Evolutionary conservation across 176 grass and related monocot species (phyloP), one percentile per base, ranked within the genome.

Genomic region (Chrysopogon serrulatus): DNA sequence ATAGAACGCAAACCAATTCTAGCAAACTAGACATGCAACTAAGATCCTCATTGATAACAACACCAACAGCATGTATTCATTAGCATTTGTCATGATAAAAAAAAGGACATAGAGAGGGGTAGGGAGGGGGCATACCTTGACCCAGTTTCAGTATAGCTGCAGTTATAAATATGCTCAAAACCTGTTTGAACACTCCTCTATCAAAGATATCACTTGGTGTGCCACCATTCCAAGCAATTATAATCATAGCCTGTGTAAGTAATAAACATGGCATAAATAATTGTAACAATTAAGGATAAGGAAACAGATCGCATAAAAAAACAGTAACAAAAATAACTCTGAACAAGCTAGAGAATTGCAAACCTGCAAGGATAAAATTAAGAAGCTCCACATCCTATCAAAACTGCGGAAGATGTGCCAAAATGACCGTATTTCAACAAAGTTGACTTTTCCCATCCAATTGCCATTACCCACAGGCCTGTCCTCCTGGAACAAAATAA

Each of bases 401-500:
- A 98, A 98, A 76, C 96, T 98, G 82, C 93, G 90, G 54, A 98
- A 98, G 82, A 98, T 90, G 90, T 98, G 96, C 96, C 96, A 98
- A 88, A 93, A 95, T 74, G 96, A 95, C 3, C 93, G 85, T 84
- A 95, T 88, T 78, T 98, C 96, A 30, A 95, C 96, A 90, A 98
- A 95, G 77, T 93, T 95, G 61, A 98, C 92, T 84, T 98, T 98
- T 88, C 96, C 96, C 91, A 93, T 93, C 95, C 95, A 91, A 36
- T 64, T 86, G 66, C 82, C 85, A 65, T 72, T 76, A 56, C 53
- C 68, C 78, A 54, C 24, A 59, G 19, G 56, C 64, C 48, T 91
- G 53, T 74, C 83, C 63, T 92, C 92, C 95, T 98, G 79, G 64
- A 91, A 57, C 37, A 90, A 39, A 74, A 89, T 24, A 62, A 76